Percentiles rank a stretch among this genome's conserved stretches.
Evolutionary conservation across 345 rosid genomes (phyloP).

Genomic region (Tarenaya hassleriana): DNA sequence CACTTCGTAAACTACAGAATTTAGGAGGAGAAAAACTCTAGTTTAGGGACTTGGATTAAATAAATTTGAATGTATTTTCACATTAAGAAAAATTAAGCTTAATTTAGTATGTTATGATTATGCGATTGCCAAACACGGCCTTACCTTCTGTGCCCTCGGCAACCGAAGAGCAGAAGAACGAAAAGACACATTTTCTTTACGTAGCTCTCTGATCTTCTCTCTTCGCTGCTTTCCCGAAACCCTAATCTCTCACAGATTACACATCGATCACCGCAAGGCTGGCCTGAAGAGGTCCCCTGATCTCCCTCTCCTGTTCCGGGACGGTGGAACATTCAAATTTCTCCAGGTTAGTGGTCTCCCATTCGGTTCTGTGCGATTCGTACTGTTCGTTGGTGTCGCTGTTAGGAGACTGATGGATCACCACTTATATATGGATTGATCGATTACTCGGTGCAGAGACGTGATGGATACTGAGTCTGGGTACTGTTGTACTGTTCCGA

Average conservation of each 20-base stretch:
- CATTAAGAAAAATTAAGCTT: no score
- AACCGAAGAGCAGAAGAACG: slow-evolving; percentile 24
- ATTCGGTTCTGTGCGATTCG: no score
- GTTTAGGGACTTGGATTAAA: no score
- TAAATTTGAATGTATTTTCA: no score
- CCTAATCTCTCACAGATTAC: slow-evolving; percentile 35
- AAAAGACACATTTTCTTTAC: slow-evolving; percentile 41
- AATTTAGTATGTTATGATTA: no score
- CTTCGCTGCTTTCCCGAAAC: slow-evolving; percentile 42
- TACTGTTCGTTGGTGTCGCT: not conserved
- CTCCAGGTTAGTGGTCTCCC: slow-evolving; percentile 48
- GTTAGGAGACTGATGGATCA: slow-evolving; percentile 6
- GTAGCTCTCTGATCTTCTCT: slow-evolving; percentile 28
- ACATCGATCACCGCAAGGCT: slow-evolving; percentile 33
- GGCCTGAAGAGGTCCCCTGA: slow-evolving; percentile 45
- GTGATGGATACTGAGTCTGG: slow-evolving; percentile 49
- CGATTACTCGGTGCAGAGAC: slow-evolving; percentile 64
- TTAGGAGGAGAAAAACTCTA: no score
- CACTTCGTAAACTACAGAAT: no score
- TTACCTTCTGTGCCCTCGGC: no score
- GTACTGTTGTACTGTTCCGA: slow-evolving; percentile 74
- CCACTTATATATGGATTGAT: slow-evolving; percentile 35
- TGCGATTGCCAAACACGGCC: no score
- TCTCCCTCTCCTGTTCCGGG: slow-evolving; percentile 72
- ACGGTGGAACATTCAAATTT: slow-evolving; percentile 88